Evolutionary conservation across 2,329 filamentous ascomycete genomes (phyloP), one percentile per base, ranked within the genome.

Genomic region (Fusarium marasasianum): DNA sequence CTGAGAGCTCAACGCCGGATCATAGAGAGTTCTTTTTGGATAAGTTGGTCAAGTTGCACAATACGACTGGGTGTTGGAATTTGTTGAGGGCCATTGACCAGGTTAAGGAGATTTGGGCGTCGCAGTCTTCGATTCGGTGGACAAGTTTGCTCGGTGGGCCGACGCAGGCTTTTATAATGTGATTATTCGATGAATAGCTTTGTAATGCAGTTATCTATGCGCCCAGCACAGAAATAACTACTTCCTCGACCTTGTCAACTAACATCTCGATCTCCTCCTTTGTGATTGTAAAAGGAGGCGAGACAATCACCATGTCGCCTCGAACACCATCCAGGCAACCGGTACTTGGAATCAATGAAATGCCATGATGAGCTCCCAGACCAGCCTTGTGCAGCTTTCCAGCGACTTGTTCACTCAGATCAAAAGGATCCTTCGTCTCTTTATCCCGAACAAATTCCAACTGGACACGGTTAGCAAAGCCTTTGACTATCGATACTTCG

Each of bases 131-230:
- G 37, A 66, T 77, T 2, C 24, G 75, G 0, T 77, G 75, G 75
- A 77, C 75, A 2, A 77, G 75, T 37, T 57, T 77, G 54, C 18
- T 77, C 12, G 75, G 75, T 17, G 72, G 75, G 3, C 75, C 75
- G 6, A 77, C 64, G 6, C 75, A 77, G 17, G 75, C 75, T 26
- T 63, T 77, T 15, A 77, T 77, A n/a, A 77, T 77, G 75, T 77
- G 62, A 68, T 38, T 14, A 33, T 11, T 20, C 5, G 22, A 10
- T 20, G 22, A 12, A 38, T 6, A 29, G 8, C 14, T 38, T n/a
- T 14, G 10, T 24, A 17, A 13, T 26, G 13, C 22, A 3, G 10
- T 31, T 1, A 13, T 31, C 31, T 63, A 69, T 37, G 33, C 20
- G 8, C 68, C 72, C 0, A 74, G 56, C 3, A 74, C 59, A 62